A percentile compares a stretch with the other conserved stretches of the same genome.
Evolutionary conservation across 768 basidiomycete species (phyloP).

Genomic region (Brasilioporus rufonigricans): DNA sequence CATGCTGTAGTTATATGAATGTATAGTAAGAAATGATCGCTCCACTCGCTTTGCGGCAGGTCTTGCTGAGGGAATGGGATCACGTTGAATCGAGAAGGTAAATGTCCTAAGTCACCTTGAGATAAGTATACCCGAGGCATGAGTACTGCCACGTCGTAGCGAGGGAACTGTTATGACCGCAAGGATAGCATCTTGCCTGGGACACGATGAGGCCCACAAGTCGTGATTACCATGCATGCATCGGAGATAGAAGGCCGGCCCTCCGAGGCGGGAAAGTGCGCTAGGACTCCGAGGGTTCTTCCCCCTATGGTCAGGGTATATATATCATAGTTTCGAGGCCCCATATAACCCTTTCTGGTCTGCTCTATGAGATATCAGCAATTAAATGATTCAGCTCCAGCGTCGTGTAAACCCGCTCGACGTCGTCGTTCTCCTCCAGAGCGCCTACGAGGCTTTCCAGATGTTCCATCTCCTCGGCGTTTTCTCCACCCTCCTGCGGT

Average conservation of each 20-base stretch:
- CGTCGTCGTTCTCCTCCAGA: conserved; percentile 58
- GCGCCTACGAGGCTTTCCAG: conserved; percentile 47
- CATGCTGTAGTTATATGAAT: conserved; percentile 18
- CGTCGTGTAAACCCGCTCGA: conserved; percentile 57
- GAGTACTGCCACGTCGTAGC: neutral
- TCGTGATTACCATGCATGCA: neutral
- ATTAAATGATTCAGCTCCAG: conserved; percentile 33
- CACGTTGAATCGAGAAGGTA: neutral
- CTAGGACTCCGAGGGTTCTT: neutral
- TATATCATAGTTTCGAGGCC: neutral
- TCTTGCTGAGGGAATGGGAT: neutral
- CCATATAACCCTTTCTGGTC: neutral
- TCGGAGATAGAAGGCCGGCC: neutral
- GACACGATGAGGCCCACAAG: neutral
- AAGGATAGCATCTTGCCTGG: neutral
- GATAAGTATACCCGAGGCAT: neutral
- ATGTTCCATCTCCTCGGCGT: conserved; percentile 33
- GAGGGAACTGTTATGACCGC: neutral
- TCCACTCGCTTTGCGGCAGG: neutral
- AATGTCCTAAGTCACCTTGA: conserved; percentile 9
- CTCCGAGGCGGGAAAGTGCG: neutral
- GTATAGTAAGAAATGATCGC: conserved; percentile 7
- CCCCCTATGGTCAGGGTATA: neutral
- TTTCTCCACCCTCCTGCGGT: conserved; percentile 34
- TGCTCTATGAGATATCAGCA: conserved; percentile 20